phyloP scores from a whole-genome alignment of 805 yeast species.

The Kodamaea restingae region DNA sequence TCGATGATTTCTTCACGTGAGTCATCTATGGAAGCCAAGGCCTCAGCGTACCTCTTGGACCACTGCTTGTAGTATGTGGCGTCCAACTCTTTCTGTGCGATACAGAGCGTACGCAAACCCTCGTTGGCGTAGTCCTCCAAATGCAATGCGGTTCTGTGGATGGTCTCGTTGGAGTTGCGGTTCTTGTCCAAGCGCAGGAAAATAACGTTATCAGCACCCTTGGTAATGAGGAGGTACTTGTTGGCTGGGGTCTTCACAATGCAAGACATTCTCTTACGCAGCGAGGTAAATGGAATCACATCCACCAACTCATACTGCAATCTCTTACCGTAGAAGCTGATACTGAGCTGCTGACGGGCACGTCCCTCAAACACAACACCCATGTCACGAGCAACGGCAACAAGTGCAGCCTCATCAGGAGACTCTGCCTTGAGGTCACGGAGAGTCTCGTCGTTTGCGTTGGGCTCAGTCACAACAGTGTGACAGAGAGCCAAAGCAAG shows the following conservation, averaged over 20 bases:
- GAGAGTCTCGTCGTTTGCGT: slow-evolving; percentile 33
- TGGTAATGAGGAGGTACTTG: slow-evolving; percentile 47
- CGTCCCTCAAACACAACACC: slow-evolving; percentile 62
- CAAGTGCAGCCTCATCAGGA: slow-evolving; percentile 80
- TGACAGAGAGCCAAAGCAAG: slow-evolving; percentile 68
- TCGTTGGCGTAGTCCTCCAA: slow-evolving; percentile 70
- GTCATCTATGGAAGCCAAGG: slow-evolving; percentile 49
- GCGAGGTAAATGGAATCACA: slow-evolving; percentile 61
- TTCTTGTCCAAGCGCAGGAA: slow-evolving; percentile 41
- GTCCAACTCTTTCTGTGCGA: slow-evolving; percentile 54
- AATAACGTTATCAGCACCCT: slow-evolving; percentile 78
- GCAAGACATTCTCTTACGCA: slow-evolving; percentile 77
- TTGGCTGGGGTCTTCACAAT: slow-evolving; percentile 45
- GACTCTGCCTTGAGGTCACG: slow-evolving; percentile 70
- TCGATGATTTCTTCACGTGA: slow-evolving; percentile 59
- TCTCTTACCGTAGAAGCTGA: slow-evolving; percentile 45
- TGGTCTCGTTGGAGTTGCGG: slow-evolving; percentile 40
- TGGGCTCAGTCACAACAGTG: slow-evolving; percentile 62
- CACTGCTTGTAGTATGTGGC: slow-evolving; percentile 47
- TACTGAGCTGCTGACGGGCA: slow-evolving; percentile 43
- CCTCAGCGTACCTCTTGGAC: slow-evolving; percentile 54
- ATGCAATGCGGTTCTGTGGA: slow-evolving; percentile 56
- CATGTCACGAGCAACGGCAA: slow-evolving; percentile 68
- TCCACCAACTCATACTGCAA: slow-evolving; percentile 48
- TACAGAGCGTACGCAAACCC: slow-evolving; percentile 72